Evolutionary conservation across 805 yeast species (phyloP), one percentile per base, ranked within the genome.

Genomic region (Ogataea populi-albae): DNA sequence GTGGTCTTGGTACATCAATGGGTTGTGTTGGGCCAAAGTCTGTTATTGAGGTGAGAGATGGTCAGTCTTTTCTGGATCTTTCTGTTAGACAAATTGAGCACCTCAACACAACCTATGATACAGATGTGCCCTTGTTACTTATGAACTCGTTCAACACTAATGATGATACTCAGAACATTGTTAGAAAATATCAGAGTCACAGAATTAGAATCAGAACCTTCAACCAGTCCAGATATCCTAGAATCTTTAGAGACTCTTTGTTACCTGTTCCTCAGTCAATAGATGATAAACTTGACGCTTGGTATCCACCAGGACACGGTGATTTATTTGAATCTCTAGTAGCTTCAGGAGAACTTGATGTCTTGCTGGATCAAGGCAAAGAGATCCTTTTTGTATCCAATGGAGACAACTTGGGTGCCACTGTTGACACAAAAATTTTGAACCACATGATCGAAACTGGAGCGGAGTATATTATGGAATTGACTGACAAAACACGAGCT

Each of bases 281-380:
- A 46, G 80, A 81, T 42, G 95, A 87, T 55, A 71, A 73, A 27
- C 73, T 85, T 51, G 91, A 86, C 54, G 72, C 85, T 39, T 93
- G 98, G 98, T 93, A 93, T 62, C 98, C 98, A 33, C 98, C 98
- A n/a, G 98, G 98, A 35, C 98, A 93, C 65, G 98, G 98, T 67
- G 98, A 93, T 67, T 69, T 93, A 62, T 93, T 89, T 51, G 98
- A 93, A 69, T 71, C 93, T 16, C 71, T 93, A 57, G 80, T 84
- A 41, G 78, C 86, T 39, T 81, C 95, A 9, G 98, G 98, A 42
- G 93, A 91, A 59, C 74, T 93, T 49, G 98, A 93, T 59, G 79
- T 83, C 43, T 75, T 93, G 47, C 71, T 93, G 46, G 86, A 81
- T 35, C 91, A 86, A 59, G 98, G 98, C 51, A 87, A 93, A 71